These are phyloP conservation scores for Suhomyces terraborum DNA, from an alignment of 1,139 yeast species.

Conservation along the genomic window DNA sequence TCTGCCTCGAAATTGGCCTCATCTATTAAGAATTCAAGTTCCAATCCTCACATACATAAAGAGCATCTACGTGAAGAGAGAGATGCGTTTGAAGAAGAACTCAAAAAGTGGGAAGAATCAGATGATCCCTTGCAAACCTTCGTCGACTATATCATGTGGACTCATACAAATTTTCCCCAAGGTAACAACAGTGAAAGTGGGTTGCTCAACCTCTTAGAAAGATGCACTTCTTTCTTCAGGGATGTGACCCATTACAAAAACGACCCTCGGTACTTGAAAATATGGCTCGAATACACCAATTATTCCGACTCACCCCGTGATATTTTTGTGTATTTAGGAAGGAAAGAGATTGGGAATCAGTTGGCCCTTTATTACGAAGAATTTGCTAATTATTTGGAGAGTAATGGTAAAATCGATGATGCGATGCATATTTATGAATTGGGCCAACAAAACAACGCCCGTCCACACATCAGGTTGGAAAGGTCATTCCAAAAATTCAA, in stretches of 20 bases:
- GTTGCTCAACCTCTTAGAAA: conserved; percentile 63
- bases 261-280: conserved; percentile 74
- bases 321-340: conserved; percentile 69
- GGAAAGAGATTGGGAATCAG: conserved; percentile 69
- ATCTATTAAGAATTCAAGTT: conserved; percentile 24
- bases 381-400: conserved; percentile 69
- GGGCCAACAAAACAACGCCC: conserved; percentile 63
- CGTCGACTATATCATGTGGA: conserved; percentile 74
- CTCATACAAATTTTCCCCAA: conserved; percentile 63
- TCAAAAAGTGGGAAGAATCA: conserved; percentile 53
- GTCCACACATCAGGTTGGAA: conserved; percentile 60
- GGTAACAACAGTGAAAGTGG: conserved; percentile 72
- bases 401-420: conserved; percentile 50
- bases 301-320: conserved; percentile 74
- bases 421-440: conserved; percentile 64
- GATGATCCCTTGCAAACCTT: conserved; percentile 85
- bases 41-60: conserved; percentile 25
- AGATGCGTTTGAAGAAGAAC: conserved; percentile 43
- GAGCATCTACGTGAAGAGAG: conserved; percentile 37
- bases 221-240: conserved; percentile 70
- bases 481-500: conserved; percentile 53
- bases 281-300: conserved; percentile 78
- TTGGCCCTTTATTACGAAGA: conserved; percentile 79
- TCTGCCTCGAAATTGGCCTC: conserved; percentile 61
- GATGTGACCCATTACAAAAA: conserved; percentile 70